Evolutionary conservation across 2,329 filamentous ascomycete species (phyloP).

Genomic region (Coniochaeta sp.): DNA sequence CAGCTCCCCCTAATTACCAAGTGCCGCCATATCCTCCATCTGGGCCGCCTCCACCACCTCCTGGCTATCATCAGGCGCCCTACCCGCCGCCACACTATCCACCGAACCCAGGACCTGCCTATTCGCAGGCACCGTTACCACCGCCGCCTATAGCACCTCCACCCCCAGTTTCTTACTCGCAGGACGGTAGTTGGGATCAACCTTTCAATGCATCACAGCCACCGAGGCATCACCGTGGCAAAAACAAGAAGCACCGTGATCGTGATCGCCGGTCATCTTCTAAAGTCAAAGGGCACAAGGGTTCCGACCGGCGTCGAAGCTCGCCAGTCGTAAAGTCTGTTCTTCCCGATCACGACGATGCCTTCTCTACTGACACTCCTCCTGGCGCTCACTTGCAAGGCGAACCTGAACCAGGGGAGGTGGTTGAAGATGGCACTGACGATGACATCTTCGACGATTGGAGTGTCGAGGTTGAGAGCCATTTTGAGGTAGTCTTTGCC

Average conservation of each 20-base stretch:
- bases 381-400: neutral
- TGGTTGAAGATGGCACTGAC: neutral
- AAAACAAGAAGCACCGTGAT: constrained; percentile 4
- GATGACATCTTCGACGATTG: constrained; percentile 14
- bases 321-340: neutral
- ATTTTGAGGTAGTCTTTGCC: constrained; percentile 30
- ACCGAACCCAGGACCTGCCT: constrained; percentile 6
- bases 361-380: neutral
- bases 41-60: neutral
- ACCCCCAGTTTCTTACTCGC: constrained; percentile 7
- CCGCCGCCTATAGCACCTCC: constrained; percentile 9
- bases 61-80: constrained; percentile 3
- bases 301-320: neutral
- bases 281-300: constrained; percentile 1
- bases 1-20: constrained; percentile 8
- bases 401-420: neutral
- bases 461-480: constrained; percentile 27
- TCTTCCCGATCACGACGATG: neutral
- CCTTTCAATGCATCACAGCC: constrained; percentile 7
- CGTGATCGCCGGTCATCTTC: constrained; percentile 6
- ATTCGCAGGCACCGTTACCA: constrained; percentile 5
- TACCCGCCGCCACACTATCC: constrained; percentile 10
- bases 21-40: neutral
- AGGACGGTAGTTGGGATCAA: constrained; percentile 12
- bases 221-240: constrained; percentile 9